Evolutionary conservation across 495 filamentous ascomycete genomes (phyloP).

Genomic region (Trichoderma reesei): DNA sequence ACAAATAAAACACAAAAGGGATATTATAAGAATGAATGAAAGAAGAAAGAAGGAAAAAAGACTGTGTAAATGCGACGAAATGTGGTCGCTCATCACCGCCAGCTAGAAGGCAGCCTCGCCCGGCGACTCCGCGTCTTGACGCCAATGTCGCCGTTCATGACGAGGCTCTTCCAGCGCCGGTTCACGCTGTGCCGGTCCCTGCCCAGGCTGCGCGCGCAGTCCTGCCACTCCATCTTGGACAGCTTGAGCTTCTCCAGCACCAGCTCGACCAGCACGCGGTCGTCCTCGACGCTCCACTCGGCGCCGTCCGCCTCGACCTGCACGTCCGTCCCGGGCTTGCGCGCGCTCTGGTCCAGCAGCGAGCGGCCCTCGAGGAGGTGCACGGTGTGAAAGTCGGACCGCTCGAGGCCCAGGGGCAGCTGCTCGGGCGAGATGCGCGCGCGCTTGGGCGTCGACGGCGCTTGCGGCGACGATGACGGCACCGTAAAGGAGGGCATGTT

Average conservation of each 20-base stretch:
- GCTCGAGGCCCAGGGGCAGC: conserved; percentile 56
- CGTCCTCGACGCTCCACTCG: conserved; percentile 57
- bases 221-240: conserved; percentile 65
- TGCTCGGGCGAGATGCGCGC: conserved; percentile 54
- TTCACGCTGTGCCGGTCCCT: conserved; percentile 60
- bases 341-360: conserved; percentile 17
- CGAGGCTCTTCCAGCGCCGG: conserved; percentile 56
- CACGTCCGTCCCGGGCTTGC: conserved; percentile 28
- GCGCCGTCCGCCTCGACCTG: conserved; percentile 35
- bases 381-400: conserved; percentile 54
- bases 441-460: conserved; percentile 60
- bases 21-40: background rate
- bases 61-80: background rate
- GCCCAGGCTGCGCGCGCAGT: conserved; percentile 60
- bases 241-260: conserved; percentile 68
- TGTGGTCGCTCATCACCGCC: conserved; percentile 30
- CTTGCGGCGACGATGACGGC: conserved; percentile 14
- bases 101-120: conserved; percentile 40
- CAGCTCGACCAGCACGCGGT: conserved; percentile 59
- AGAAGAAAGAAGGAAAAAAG: background rate
- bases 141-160: conserved; percentile 52
- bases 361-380: conserved; percentile 28
- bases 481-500: background rate
- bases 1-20: background rate
- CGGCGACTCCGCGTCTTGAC: conserved; percentile 40